Evolutionary conservation across 164 flowering plant species (phyloP).

Genomic region (Nymphaea thermarum): DNA sequence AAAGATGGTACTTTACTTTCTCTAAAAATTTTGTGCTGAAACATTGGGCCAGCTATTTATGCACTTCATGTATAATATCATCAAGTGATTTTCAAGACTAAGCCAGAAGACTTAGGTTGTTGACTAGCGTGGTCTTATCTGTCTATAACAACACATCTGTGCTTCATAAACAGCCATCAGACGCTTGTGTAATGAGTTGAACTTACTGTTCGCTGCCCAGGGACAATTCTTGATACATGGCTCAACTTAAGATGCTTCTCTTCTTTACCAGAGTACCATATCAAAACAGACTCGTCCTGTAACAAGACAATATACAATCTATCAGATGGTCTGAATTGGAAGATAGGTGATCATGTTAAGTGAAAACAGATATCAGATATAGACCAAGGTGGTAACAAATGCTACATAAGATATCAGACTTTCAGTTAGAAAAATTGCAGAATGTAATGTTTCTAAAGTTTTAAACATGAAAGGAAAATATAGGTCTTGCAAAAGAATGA

Average conservation of each 20-base stretch:
- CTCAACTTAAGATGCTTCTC: constrained; percentile 86
- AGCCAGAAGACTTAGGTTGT: too few relatives aligned
- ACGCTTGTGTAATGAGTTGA: neutral
- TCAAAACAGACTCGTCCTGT: constrained; percentile 87
- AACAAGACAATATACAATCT: constrained; percentile 9
- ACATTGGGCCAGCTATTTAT: too few relatives aligned
- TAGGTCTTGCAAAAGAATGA: neutral
- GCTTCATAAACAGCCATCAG: too few relatives aligned
- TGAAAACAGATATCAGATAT: neutral
- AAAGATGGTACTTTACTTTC: too few relatives aligned
- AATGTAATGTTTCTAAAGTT: neutral
- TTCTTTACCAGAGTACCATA: constrained; percentile 95
- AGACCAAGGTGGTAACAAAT: neutral
- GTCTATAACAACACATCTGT: too few relatives aligned
- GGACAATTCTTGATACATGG: constrained; percentile 82
- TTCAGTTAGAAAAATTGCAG: neutral
- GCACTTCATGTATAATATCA: too few relatives aligned
- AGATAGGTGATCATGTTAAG: neutral
- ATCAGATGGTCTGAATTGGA: neutral
- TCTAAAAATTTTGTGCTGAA: too few relatives aligned
- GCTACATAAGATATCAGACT: neutral
- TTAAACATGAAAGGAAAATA: neutral
- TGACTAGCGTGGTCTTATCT: too few relatives aligned
- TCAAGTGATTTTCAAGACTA: too few relatives aligned
- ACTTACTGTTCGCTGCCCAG: constrained; percentile 97